These are phyloP conservation scores for Aspergillus ochraceoroseus DNA, from an alignment of 2,329 filamentous ascomycete species.

Conservation along the genomic window DNA sequence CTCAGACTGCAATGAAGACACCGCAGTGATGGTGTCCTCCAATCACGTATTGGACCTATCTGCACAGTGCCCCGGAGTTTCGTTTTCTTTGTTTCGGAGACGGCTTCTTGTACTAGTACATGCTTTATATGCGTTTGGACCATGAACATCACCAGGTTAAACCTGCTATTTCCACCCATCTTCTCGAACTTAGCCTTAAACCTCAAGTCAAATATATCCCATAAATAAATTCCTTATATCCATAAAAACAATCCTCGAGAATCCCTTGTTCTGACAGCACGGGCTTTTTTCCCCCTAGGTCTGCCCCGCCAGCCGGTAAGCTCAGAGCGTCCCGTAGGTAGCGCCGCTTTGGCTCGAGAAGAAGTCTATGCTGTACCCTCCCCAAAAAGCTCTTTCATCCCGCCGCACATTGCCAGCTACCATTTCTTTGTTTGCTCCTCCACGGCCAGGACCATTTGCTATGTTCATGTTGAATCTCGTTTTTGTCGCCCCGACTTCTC, in stretches of 20 bases:
- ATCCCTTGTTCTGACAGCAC: conserved; percentile 9
- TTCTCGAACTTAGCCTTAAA: too few species aligned
- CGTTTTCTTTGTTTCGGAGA: conserved; percentile 2
- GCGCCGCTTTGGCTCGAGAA: conserved; percentile 12
- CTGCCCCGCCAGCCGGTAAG: conserved; percentile 26
- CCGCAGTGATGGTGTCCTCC: not conserved
- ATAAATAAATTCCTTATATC: too few species aligned
- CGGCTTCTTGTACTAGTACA: conserved; percentile 22
- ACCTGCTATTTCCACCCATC: not conserved
- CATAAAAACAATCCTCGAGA: too few species aligned
- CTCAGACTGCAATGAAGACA: conserved; percentile 3
- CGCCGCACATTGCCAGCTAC: conserved; percentile 10
- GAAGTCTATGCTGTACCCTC: conserved; percentile 1
- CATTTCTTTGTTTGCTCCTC: conserved; percentile 7
- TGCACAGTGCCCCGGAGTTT: conserved; percentile 2
- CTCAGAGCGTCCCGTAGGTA: conserved; percentile 24
- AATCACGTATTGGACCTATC: not conserved
- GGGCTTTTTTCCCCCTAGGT: conserved; percentile 4
- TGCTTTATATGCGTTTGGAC: conserved; percentile 13
- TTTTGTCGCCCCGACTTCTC: conserved; percentile 3
- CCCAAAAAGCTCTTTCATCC: conserved; percentile 15
- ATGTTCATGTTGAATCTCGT: conserved; percentile 9
- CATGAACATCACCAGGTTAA: conserved; percentile 15
- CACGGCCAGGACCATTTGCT: not conserved
- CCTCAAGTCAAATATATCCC: too few species aligned